Evolutionary conservation across 2,329 filamentous ascomycete species (phyloP).

Genomic region (Cordyceps militaris): DNA sequence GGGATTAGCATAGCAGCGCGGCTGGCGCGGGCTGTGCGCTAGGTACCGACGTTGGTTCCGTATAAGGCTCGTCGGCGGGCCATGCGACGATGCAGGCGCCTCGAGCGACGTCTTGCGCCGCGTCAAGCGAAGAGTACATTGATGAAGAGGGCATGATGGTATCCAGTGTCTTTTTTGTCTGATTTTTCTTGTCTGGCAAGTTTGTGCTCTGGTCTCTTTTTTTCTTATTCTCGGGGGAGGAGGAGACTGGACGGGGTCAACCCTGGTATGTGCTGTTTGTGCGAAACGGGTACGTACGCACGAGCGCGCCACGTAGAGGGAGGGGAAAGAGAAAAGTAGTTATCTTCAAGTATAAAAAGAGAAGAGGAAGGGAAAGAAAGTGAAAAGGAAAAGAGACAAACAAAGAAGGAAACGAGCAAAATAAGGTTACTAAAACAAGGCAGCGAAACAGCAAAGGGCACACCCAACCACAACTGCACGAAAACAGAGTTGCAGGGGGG

Average conservation of each 20-base stretch:
- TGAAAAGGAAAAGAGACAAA: not conserved
- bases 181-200: too few species aligned
- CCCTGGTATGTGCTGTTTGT: too few species aligned
- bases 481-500: not conserved
- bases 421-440: not conserved
- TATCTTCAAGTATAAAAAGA: not conserved
- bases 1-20: not conserved
- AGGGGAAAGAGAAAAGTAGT: not conserved
- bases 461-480: not conserved
- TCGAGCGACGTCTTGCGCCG: conserved; percentile 17
- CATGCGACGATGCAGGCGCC: conserved; percentile 24
- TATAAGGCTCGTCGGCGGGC: conserved; percentile 22
- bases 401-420: not conserved
- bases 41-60: not conserved
- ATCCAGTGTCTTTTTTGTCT: not conserved
- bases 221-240: too few species aligned
- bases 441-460: not conserved
- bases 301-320: too few species aligned
- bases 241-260: too few species aligned
- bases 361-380: not conserved
- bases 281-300: too few species aligned
- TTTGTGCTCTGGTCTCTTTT: not conserved
- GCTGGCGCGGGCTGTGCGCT: not conserved
- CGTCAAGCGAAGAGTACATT: conserved; percentile 21
- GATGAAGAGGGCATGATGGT: not conserved